A percentile compares a stretch with the other conserved stretches of the same genome.
Evolutionary conservation across 2,329 filamentous ascomycete genomes (phyloP).

Genomic region (Elsinoe necatrix): DNA sequence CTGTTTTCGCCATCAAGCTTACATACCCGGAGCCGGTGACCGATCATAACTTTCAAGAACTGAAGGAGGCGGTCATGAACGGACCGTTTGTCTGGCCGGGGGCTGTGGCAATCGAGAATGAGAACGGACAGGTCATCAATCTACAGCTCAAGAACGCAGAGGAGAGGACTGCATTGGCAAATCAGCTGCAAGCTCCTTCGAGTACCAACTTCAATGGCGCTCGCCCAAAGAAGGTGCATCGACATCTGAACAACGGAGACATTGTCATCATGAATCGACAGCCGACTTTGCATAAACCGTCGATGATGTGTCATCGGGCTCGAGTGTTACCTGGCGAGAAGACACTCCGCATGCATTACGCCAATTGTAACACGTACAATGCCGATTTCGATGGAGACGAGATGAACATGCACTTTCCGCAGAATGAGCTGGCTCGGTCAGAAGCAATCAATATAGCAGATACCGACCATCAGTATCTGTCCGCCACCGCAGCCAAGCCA

Average conservation of each 20-base stretch:
- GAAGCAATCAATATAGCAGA: constrained; percentile 91
- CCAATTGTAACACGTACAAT: constrained; percentile 99
- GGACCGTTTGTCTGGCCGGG: constrained; percentile 91
- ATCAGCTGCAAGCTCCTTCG: constrained; percentile 82
- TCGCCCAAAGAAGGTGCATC: constrained; percentile 90
- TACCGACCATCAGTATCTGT: constrained; percentile 95
- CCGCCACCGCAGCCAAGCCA: constrained; percentile 85
- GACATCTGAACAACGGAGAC: constrained; percentile 92
- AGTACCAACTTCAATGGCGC: constrained; percentile 64
- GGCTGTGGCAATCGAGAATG: constrained; percentile 88
- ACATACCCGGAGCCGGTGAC: constrained; percentile 97
- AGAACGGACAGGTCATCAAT: constrained; percentile 84
- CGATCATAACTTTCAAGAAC: constrained; percentile 89
- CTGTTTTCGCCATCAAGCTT: constrained; percentile 93
- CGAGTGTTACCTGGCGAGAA: constrained; percentile 89
- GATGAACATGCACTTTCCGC: constrained; percentile 99
- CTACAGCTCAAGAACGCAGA: constrained; percentile 79
- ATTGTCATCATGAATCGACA: constrained; percentile 98
- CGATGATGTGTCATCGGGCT: constrained; percentile 96
- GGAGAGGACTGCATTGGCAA: constrained; percentile 80
- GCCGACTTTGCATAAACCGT: constrained; percentile 94
- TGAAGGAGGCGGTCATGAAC: constrained; percentile 94
- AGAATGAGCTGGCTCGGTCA: constrained; percentile 87
- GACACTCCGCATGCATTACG: constrained; percentile 98
- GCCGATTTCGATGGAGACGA: constrained; percentile 99